Base-by-base conservation (phyloP, 805 yeast genomes). In the Candida namnaoensis region DNA sequence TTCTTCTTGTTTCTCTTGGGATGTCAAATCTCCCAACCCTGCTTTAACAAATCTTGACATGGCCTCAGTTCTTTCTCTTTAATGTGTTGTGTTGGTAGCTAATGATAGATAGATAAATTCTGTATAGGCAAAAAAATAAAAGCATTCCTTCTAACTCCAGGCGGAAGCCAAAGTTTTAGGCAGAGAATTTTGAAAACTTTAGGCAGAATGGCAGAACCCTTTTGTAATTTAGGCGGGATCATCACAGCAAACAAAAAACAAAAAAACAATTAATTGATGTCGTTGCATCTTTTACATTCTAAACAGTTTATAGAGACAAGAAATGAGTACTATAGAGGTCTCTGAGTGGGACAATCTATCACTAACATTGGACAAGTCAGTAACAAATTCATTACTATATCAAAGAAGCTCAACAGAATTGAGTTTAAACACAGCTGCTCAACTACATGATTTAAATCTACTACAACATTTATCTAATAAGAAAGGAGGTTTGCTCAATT, bases 301-400 rank as follows among this genome's bases (percentile, higher is more conserved):
- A 19, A 19, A 19, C 19, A 19, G 19, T 19, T 19, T 19, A 19
- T 19, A 3, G 19, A 19, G 19, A 19, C 3, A 19, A 19, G 19
- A 19, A 19, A 27, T 27, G 30, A 27, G 30, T 27, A 27, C 30
- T 4, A 27, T 36, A 8, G 26, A 15, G 13, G 27, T 24, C 12
- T 19, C 30, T 15, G 47, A 45, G 13, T 74, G 80, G 80, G 75
- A 71, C 26, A 65, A 71, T 35, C 71, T 74, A 72, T 76, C 71
- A 40, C 51, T 69, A 7, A 37, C 57, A 25, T 53, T 68, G 44
- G 71, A 71, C 23, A 32, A 42, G 5, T 39, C 47, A 5, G 38
- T 36, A 6, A 41, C 41, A 14, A 38, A 38, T 11, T 11, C 30
- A 27, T 11, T 9, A 15, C 34, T 41, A 5, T 33, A 30, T 2